These are phyloP conservation scores for Pseudocercospora ulei DNA, from an alignment of 2,329 filamentous ascomycete genomes.

Conservation along the genomic window DNA sequence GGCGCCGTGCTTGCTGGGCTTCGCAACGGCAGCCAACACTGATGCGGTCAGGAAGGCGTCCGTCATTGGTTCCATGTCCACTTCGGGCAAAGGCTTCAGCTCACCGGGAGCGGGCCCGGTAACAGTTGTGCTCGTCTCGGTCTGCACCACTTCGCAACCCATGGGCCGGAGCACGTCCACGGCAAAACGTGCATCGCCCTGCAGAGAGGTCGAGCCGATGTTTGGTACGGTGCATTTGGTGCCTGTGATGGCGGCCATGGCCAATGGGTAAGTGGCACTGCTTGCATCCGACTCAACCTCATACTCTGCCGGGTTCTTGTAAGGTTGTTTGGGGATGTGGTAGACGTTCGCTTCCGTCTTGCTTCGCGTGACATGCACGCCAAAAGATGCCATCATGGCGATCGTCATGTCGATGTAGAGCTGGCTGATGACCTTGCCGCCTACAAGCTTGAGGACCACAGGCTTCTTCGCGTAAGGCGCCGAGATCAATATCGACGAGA, in stretches of 20 bases:
- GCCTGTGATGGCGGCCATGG: constrained; percentile 88
- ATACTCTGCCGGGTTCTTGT: constrained; percentile 76
- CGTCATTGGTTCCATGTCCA: constrained; percentile 99
- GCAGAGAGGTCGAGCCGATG: constrained; percentile 81
- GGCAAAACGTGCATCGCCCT: constrained; percentile 91
- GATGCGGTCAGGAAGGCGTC: constrained; percentile 95
- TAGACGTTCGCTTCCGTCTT: constrained; percentile 78
- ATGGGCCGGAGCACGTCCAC: constrained; percentile 82
- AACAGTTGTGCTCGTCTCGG: constrained; percentile 76
- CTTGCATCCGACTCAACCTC: constrained; percentile 94
- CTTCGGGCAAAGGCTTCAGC: constrained; percentile 64
- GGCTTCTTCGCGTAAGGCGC: constrained; percentile 92
- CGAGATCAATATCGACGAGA: constrained; percentile 92
- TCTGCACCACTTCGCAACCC: constrained; percentile 85
- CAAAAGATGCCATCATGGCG: constrained; percentile 91
- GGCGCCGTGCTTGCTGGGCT: constrained; percentile 50
- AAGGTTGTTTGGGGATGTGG: constrained; percentile 75
- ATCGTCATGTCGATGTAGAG: constrained; percentile 98
- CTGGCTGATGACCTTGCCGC: constrained; percentile 95
- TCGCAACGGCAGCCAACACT: constrained; percentile 80
- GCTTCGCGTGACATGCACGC: constrained; percentile 68
- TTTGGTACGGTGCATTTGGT: constrained; percentile 94
- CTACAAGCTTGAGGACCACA: constrained; percentile 78
- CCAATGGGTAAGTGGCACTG: constrained; percentile 90
- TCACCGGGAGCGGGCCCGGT: constrained; percentile 69